Percentiles rank a stretch among this genome's conserved stretches.
phyloP scores from a whole-genome alignment of 2,329 filamentous ascomycete genomes.

The Microdochium nivale region DNA sequence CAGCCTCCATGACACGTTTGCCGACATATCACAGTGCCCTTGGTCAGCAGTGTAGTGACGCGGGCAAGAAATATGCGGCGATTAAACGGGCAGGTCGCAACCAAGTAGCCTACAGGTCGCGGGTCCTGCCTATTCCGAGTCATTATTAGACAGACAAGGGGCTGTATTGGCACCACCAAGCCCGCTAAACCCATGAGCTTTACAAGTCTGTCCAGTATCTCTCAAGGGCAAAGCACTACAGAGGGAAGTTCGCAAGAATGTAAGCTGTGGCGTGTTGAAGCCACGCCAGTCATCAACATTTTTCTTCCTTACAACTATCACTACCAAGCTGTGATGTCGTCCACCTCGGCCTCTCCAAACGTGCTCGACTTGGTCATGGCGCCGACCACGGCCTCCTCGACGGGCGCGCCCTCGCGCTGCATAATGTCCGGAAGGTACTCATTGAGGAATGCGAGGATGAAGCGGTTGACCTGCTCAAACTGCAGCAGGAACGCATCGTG shows the following conservation, averaged over 20 bases:
- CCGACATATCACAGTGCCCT: no score
- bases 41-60: no score
- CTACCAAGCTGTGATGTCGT: conserved; percentile 93
- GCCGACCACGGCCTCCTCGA: conserved; percentile 42
- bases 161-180: no score
- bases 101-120: no score
- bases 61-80: no score
- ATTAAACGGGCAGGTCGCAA: no score
- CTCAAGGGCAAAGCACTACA: background rate
- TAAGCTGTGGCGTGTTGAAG: conserved; percentile 42
- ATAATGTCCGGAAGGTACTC: conserved; percentile 85
- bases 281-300: background rate
- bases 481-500: conserved; percentile 95
- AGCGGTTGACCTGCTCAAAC: conserved; percentile 92
- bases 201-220: background rate
- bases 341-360: conserved; percentile 92
- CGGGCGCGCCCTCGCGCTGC: conserved; percentile 44
- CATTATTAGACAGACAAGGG: no score
- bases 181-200: background rate
- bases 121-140: no score
- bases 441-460: conserved; percentile 75
- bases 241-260: conserved; percentile 72
- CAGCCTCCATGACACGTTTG: no score
- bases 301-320: conserved; percentile 28
- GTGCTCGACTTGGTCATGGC: conserved; percentile 77